Percentiles rank a stretch among this genome's conserved stretches.
These are phyloP conservation scores for Lasiodiplodia sp. DNA, from an alignment of 2,329 filamentous ascomycete genomes.

Conservation along the genomic window DNA sequence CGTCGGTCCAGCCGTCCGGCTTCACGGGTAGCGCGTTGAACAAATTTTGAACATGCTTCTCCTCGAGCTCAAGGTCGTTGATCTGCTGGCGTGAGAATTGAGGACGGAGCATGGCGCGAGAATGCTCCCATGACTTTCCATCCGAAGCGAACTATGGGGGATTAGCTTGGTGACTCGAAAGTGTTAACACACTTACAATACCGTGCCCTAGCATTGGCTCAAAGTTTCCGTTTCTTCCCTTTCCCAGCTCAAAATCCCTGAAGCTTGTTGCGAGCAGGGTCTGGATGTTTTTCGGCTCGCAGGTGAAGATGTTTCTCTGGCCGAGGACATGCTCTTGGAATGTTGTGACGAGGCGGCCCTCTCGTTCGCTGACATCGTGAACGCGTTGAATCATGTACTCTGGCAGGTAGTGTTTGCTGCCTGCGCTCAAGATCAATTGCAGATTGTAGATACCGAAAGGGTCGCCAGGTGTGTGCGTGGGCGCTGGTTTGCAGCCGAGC, in stretches of 20 bases:
- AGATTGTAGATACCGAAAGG: constrained; percentile 63
- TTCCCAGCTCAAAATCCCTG: constrained; percentile 53
- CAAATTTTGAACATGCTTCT: constrained; percentile 65
- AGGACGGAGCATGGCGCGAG: constrained; percentile 56
- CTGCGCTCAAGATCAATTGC: constrained; percentile 46
- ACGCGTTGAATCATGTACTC: constrained; percentile 39
- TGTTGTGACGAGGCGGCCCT: constrained; percentile 39
- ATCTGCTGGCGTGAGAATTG: constrained; percentile 62
- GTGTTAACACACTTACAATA: constrained; percentile 33
- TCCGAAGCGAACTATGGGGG: constrained; percentile 51
- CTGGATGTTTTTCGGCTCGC: constrained; percentile 58
- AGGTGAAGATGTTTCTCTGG: constrained; percentile 51
- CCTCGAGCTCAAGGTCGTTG: constrained; percentile 64
- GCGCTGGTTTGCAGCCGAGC: constrained; percentile 56
- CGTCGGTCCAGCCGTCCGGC: constrained; percentile 52
- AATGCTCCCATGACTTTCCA: constrained; percentile 50
- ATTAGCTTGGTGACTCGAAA: no score
- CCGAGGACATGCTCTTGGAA: constrained; percentile 47
- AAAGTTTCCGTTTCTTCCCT: constrained; percentile 43
- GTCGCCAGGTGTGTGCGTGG: constrained; percentile 55
- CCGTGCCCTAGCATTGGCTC: constrained; percentile 52
- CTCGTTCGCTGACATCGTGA: constrained; percentile 35
- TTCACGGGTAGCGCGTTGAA: constrained; percentile 61
- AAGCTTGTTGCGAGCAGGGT: constrained; percentile 53
- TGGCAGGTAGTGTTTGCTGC: constrained; percentile 43